Evolutionary conservation across 345 rosid species (phyloP), one percentile per base, ranked within the genome.

Genomic region (Leavenworthia alabamica): DNA sequence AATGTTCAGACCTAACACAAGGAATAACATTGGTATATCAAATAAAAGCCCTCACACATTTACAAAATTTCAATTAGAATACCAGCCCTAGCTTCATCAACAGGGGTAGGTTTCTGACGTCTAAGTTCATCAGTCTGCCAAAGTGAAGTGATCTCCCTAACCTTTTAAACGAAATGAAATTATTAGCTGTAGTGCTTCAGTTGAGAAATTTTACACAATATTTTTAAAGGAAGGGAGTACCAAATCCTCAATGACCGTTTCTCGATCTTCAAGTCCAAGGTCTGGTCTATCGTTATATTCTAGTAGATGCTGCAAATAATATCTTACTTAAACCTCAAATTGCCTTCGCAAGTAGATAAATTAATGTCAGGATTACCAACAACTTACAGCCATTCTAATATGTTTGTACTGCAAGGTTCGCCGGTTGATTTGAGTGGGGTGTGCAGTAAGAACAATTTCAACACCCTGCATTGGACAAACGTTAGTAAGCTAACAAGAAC

Each of bases 41-140:
- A 40, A 41, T 44, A 29, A 41, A 29, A 32, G n/a, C n/a, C n/a
- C n/a, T n/a, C n/a, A 56, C 1, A 0, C 0, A 0, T 49, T 39
- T 58, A 10, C 11, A 5, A 69, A 53, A 56, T 5, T 59, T 10
- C 62, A 23, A 45, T 17, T 5, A 29, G 23, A 70, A 59, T 81
- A 88, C 98, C 95, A 60, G 89, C 89, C 71, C 85, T 81, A 51
- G 97, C 97, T 77, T 89, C 97, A 76, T 89, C 97, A 26, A 81
- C 97, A 13, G 95, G 91, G 27, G 95, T 86, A 11, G 92, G 97
- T 73, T 80, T 84, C 67, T 84, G 95, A 57, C 95, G 91, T 80
- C 97, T 83, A 59, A 89, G 97, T 71, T 89, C 97, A 70, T 89
- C 97, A 16, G 91, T 89, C 73, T 89, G 95, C 97, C 97, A 89